phyloP scores from a whole-genome alignment of 1,284 basidiomycete species.

The Puccinia polysora region DNA sequence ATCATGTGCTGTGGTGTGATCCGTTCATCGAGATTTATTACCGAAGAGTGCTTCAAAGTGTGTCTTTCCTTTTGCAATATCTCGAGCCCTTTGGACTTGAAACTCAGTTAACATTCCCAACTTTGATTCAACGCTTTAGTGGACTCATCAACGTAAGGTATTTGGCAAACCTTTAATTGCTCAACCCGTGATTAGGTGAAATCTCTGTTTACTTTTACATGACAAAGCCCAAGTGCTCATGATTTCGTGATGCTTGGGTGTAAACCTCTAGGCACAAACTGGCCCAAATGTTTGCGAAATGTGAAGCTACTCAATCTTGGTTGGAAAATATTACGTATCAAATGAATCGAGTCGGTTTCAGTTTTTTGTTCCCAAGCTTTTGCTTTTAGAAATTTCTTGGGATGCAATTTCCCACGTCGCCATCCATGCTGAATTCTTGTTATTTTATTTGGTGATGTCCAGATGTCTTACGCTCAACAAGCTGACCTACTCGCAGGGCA shows the following conservation, averaged over 20 bases:
- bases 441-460: too few relatives aligned
- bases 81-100: too few relatives aligned
- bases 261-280: conserved; percentile 54
- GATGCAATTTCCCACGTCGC: too few relatives aligned
- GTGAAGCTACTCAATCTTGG: conserved; percentile 79
- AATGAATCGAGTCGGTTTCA: conserved; percentile 70
- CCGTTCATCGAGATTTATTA: conserved; percentile 65
- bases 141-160: conserved; percentile 72
- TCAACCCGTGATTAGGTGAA: conserved; percentile 70
- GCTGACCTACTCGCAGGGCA: conserved; percentile 59
- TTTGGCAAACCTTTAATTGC: conserved; percentile 77
- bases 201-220: not conserved
- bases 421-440: too few relatives aligned
- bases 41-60: conserved; percentile 67
- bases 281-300: conserved; percentile 75
- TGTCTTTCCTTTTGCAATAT: conserved; percentile 21
- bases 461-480: conserved; percentile 67
- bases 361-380: too few relatives aligned
- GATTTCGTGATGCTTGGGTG: not conserved
- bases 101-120: too few relatives aligned
- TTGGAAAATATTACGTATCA: conserved; percentile 83
- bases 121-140: conserved; percentile 53
- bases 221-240: too few relatives aligned
- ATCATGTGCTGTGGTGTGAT: conserved; percentile 69
- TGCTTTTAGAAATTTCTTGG: too few relatives aligned